Conservation (phyloP, 164 flowering plant species). For the Liriodendron chinense region DNA sequence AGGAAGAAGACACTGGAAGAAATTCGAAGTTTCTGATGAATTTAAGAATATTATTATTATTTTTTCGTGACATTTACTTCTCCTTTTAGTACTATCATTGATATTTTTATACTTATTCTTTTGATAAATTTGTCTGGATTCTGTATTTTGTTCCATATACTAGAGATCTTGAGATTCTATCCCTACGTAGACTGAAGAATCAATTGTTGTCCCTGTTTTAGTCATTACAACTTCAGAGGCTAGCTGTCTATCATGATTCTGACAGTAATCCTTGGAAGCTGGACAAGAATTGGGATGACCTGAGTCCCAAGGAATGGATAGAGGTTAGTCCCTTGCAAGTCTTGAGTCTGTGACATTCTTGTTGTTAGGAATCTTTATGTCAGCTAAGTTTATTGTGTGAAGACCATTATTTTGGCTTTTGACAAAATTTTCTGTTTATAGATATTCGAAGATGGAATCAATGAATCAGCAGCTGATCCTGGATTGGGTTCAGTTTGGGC, state of each 20-base stretch:
- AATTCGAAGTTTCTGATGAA: not conserved
- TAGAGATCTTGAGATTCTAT: not conserved
- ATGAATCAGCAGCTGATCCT: slow-evolving; percentile 43
- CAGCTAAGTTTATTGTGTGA: not conserved
- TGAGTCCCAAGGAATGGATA: slow-evolving; percentile 84
- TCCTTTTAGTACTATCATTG: not conserved
- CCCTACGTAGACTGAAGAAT: slow-evolving; percentile 6
- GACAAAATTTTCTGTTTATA: slow-evolving; percentile 15
- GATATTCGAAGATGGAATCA: slow-evolving; percentile 97
- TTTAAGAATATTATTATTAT: not conserved
- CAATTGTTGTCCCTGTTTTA: slow-evolving; percentile 24
- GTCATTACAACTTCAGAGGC: slow-evolving; percentile 97
- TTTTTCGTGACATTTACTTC: not conserved
- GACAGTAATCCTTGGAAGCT: slow-evolving; percentile 74
- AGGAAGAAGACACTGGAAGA: not conserved
- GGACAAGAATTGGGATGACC: slow-evolving; percentile 85
- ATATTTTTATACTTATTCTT: not conserved
- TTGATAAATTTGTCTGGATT: not conserved
- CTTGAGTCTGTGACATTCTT: not conserved
- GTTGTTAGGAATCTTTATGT: not conserved
- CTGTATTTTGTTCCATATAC: not conserved
- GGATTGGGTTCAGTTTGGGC: slow-evolving; percentile 55
- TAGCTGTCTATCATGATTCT: slow-evolving; percentile 92
- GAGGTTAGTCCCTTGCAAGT: slow-evolving; percentile 56
- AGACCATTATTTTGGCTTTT: not conserved